A percentile compares a stretch with the other conserved stretches of the same genome.
Conservation (phyloP, 2,329 filamentous ascomycete species). For the Trichoderma koningii region DNA sequence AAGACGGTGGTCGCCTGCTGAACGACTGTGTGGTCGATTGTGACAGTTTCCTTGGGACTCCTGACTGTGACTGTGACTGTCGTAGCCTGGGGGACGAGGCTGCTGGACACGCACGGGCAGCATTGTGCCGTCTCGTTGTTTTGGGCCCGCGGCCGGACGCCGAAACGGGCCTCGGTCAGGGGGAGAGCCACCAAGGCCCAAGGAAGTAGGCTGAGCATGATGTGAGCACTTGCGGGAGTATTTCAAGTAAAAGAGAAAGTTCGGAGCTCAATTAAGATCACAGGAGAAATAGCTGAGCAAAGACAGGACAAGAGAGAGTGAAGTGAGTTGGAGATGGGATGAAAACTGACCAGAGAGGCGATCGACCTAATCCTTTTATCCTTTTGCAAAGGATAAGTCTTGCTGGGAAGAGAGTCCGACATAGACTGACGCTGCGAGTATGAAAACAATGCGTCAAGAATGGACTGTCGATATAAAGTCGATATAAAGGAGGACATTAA, state of each 20-base stretch:
- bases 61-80: slow-evolving; percentile 36
- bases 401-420: too few relatives aligned
- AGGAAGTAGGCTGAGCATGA: slow-evolving; percentile 35
- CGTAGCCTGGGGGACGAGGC: slow-evolving; percentile 24
- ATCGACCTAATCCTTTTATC: slow-evolving; percentile 15
- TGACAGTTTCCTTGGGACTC: slow-evolving; percentile 35
- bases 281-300: too few relatives aligned
- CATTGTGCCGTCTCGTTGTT: slow-evolving; percentile 33
- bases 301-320: not conserved
- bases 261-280: not conserved
- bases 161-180: slow-evolving; percentile 35
- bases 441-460: not conserved
- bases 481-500: slow-evolving; percentile 19
- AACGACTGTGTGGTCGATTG: slow-evolving; percentile 33
- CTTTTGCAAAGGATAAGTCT: not conserved
- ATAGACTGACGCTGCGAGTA: not conserved
- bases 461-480: slow-evolving; percentile 19
- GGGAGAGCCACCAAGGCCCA: slow-evolving; percentile 36
- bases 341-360: not conserved
- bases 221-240: not conserved
- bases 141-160: slow-evolving; percentile 30
- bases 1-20: slow-evolving; percentile 30
- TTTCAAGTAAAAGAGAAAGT: too few relatives aligned
- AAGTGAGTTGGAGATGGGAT: not conserved
- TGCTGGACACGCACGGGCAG: slow-evolving; percentile 36